Base-by-base conservation (phyloP, 352 stramenopile genomes). In the Thraustotheca clavata region DNA sequence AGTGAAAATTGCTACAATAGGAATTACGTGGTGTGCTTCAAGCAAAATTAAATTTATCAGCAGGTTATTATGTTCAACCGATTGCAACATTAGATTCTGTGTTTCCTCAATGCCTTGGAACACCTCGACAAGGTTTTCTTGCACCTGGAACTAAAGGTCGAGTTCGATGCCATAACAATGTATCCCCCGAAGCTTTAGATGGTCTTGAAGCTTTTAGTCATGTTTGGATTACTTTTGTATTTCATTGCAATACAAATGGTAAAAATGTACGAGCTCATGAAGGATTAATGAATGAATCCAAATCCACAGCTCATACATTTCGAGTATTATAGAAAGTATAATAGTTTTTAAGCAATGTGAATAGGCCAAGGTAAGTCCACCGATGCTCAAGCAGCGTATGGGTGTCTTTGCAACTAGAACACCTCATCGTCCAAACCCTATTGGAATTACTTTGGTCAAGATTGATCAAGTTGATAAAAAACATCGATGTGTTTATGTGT, bases 361-460 rank as follows among this genome's bases (percentile, higher is more conserved):
- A 7, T 35, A 65, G 57, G 76, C 71, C 4, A 84, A 81, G 38
- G 67, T 84, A 9, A 68, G 61, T 0, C 75, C 76, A 38, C 76
- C 76, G 39, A 60, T 74, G 47, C 60, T 85, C 20, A 72, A 77
- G 38, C 39, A 57, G 33, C 73, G 63, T 33, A 66, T 80, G 12
- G 76, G 76, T 18, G 50, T 75, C 16, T 73, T 85, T 24, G 72
- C 70, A 24, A 85, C 76, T 24, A 66, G 76, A 34, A 76, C 73
- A 47, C 76, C 76, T 27, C 76, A 84, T 63, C 62, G 76, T 36
- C 75, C 75, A n/a, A 85, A 85, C 38, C 73, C 71, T 18, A 69
- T 85, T 33, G 76, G 76, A 12, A 67, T 84, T 29, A 69, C 68
- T 27, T 40, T 73, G 6, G 63, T 59, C 5, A 59, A 33, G 24